A percentile compares a stretch with the other conserved stretches of the same genome.
phyloP scores from a whole-genome alignment of 78 protist genomes.

The Dictyostelium brefeldianum region DNA sequence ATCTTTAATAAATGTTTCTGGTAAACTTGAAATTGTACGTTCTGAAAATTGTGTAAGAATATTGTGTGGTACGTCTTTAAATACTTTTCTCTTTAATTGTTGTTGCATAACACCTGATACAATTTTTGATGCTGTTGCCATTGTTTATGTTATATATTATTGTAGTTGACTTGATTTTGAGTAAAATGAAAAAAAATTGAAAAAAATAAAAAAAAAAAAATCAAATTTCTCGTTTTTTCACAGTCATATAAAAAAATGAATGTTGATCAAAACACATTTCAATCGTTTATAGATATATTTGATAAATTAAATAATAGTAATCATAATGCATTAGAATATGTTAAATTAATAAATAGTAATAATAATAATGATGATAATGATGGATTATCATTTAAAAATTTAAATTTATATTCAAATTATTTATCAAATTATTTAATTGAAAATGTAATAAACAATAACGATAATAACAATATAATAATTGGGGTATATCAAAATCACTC shows the following conservation, averaged over 20 bases:
- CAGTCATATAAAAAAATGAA: too few species aligned
- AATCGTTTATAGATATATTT: not conserved
- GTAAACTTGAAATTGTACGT: not conserved
- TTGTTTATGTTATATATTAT: not conserved
- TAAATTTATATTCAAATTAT: not conserved
- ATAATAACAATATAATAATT: slow-evolving; percentile 16
- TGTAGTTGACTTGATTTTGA: too few species aligned
- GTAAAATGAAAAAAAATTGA: not conserved
- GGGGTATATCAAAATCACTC: slow-evolving; percentile 45
- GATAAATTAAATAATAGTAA: not conserved
- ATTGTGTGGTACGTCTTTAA: slow-evolving; percentile 59
- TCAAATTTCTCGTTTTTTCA: not conserved
- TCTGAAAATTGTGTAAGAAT: slow-evolving; percentile 56
- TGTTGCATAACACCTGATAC: not conserved
- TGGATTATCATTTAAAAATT: not conserved
- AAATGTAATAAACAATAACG: not conserved
- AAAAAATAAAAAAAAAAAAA: not conserved
- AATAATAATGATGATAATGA: not conserved
- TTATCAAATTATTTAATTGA: slow-evolving; percentile 2
- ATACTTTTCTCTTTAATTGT: slow-evolving; percentile 31
- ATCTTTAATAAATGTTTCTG: not conserved
- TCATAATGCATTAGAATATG: slow-evolving; percentile 8
- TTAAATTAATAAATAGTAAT: not conserved
- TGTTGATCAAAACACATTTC: not conserved
- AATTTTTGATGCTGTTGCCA: slow-evolving; percentile 18